Evolutionary conservation across 768 basidiomycete species (phyloP).

Genomic region (Mycena olivaceomarginata): DNA sequence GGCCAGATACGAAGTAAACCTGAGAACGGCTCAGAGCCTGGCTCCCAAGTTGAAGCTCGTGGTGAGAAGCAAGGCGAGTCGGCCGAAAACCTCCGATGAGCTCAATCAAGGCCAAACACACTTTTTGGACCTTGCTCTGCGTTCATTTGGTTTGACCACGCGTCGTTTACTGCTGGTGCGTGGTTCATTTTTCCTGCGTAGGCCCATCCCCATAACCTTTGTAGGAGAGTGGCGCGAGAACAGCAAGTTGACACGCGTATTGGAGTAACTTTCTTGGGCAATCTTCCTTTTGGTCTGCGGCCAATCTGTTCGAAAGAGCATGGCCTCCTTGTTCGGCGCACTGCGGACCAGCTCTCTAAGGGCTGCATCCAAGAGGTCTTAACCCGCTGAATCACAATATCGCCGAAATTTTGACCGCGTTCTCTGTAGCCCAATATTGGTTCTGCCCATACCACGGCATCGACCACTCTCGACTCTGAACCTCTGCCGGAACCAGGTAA

Average conservation of each 20-base stretch:
- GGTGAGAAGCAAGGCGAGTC: background rate
- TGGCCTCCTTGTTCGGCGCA: conserved; percentile 17
- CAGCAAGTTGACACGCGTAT: background rate
- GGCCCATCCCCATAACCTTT: background rate
- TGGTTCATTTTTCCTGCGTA: background rate
- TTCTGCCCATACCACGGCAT: conserved; percentile 32
- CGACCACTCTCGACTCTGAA: conserved; percentile 36
- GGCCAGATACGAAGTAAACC: no score
- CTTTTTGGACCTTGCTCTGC: background rate
- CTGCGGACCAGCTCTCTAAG: conserved; percentile 30
- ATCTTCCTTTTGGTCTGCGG: background rate
- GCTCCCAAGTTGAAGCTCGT: no score
- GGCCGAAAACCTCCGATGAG: background rate
- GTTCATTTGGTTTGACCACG: background rate
- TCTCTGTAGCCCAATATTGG: conserved; percentile 28
- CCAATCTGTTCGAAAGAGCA: background rate
- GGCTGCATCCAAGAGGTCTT: conserved; percentile 23
- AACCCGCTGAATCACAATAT: background rate
- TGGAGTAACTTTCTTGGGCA: background rate
- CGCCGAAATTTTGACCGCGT: background rate
- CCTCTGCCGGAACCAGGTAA: conserved; percentile 32
- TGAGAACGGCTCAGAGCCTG: no score
- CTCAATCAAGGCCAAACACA: background rate
- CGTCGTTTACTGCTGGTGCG: background rate
- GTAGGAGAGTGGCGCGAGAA: background rate